A percentile compares a stretch with the other conserved stretches of the same genome.
phyloP scores from a whole-genome alignment of 2,329 filamentous ascomycete genomes.

The Drechslerella coelobrocha region DNA sequence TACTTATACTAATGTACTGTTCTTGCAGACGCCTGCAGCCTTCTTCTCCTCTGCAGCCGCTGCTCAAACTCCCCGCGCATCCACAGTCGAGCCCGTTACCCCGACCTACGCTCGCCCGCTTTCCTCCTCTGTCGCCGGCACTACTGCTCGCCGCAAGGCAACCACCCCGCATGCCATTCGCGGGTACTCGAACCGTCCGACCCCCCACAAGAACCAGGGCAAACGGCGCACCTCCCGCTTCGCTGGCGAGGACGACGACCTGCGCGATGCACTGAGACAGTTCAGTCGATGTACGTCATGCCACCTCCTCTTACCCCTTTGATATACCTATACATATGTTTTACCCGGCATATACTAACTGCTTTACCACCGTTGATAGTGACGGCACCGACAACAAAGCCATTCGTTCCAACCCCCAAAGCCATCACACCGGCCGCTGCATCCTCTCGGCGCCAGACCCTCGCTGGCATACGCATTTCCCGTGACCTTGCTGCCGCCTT shows the following conservation, averaged over 20 bases:
- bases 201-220: conserved; percentile 45
- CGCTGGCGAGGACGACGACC: conserved; percentile 40
- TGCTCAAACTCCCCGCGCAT: conserved; percentile 31
- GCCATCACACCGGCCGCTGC: conserved; percentile 34
- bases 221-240: conserved; percentile 47
- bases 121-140: conserved; percentile 22
- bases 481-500: conserved; percentile 31
- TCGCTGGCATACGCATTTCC: conserved; percentile 28
- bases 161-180: conserved; percentile 41
- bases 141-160: conserved; percentile 27
- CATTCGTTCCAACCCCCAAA: conserved; percentile 42
- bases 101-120: conserved; percentile 18
- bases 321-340: not conserved
- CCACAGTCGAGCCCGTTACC: conserved; percentile 41
- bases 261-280: conserved; percentile 41
- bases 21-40: conserved; percentile 1
- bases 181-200: conserved; percentile 31
- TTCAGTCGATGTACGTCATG: conserved; percentile 41
- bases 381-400: conserved; percentile 37
- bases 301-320: not conserved
- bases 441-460: conserved; percentile 27
- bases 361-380: conserved; percentile 26
- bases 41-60: conserved; percentile 16
- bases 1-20: not conserved
- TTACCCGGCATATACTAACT: not conserved